Conservation (phyloP, 257 asterid genomes). For the Solanum appendiculatum region DNA sequence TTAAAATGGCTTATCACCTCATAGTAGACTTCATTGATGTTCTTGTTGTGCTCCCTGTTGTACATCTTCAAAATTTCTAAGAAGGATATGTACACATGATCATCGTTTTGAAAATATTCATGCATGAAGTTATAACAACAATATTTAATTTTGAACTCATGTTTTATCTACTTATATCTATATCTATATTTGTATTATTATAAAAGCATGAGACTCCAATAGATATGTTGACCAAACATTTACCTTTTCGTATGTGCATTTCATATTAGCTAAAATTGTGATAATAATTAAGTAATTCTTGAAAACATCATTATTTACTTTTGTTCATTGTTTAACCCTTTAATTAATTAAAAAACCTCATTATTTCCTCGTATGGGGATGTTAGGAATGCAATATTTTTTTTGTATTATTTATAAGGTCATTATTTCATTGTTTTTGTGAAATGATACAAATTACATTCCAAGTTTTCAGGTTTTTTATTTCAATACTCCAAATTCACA, state of each 20-base stretch:
- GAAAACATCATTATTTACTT: background rate
- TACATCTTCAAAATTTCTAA: constrained; percentile 89
- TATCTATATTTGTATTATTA: background rate
- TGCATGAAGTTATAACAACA: constrained; percentile 22
- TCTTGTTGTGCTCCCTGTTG: constrained; percentile 81
- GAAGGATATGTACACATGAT: constrained; percentile 78
- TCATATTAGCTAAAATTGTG: no score
- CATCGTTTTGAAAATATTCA: constrained; percentile 72
- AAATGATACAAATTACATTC: background rate
- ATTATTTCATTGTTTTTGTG: no score
- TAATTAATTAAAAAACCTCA: background rate
- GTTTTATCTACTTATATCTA: background rate
- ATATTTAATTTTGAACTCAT: background rate
- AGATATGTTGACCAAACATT: background rate
- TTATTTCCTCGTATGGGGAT: background rate
- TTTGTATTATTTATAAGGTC: background rate
- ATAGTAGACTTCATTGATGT: constrained; percentile 73
- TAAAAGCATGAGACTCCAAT: background rate
- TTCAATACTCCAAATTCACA: background rate
- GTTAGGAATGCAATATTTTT: background rate
- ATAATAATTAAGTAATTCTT: no score
- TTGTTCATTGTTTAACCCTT: background rate
- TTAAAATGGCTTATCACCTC: constrained; percentile 31
- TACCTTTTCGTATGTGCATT: background rate
- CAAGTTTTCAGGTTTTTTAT: background rate